A percentile compares a stretch with the other conserved stretches of the same genome.
These are phyloP conservation scores for Tremellales sp. DNA, from an alignment of 1,284 basidiomycete genomes.

Conservation along the genomic window DNA sequence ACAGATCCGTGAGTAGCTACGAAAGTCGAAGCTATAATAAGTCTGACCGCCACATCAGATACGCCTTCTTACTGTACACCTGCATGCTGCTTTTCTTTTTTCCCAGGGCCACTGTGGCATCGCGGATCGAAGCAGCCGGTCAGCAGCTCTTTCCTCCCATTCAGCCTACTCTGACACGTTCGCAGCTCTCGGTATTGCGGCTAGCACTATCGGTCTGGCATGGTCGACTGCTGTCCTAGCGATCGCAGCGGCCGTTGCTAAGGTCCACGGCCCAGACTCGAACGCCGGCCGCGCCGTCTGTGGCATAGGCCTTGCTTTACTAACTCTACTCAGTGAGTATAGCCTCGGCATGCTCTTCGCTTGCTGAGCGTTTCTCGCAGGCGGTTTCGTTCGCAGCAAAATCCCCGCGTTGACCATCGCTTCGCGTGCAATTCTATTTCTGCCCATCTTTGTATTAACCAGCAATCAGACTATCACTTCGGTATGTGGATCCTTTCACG, in stretches of 20 bases:
- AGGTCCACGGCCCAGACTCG: constrained; percentile 30
- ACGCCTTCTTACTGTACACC: constrained; percentile 46
- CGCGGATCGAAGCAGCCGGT: constrained; percentile 44
- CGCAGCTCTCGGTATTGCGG: constrained; percentile 35
- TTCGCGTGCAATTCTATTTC: constrained; percentile 43
- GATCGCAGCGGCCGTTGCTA: constrained; percentile 34
- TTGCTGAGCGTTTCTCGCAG: constrained; percentile 14
- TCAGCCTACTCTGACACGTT: not conserved
- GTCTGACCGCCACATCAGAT: constrained; percentile 27
- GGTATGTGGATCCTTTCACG: constrained; percentile 14
- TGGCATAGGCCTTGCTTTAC: constrained; percentile 35
- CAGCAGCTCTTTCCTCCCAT: constrained; percentile 6
- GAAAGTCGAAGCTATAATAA: not conserved
- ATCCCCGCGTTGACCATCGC: constrained; percentile 38
- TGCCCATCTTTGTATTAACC: constrained; percentile 45
- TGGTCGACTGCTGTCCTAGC: constrained; percentile 40
- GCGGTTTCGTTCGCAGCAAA: constrained; percentile 40
- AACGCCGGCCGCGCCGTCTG: constrained; percentile 30
- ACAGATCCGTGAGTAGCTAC: constrained; percentile 34
- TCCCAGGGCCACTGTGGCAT: constrained; percentile 38
- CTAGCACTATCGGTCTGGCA: constrained; percentile 33
- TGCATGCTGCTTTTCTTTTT: constrained; percentile 48
- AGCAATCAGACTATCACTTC: constrained; percentile 27
- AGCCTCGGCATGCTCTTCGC: not conserved
- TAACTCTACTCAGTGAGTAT: constrained; percentile 38